These are phyloP conservation scores for Quercus aquifolioides DNA, from an alignment of 306 rosid genomes.

Conservation along the genomic window DNA sequence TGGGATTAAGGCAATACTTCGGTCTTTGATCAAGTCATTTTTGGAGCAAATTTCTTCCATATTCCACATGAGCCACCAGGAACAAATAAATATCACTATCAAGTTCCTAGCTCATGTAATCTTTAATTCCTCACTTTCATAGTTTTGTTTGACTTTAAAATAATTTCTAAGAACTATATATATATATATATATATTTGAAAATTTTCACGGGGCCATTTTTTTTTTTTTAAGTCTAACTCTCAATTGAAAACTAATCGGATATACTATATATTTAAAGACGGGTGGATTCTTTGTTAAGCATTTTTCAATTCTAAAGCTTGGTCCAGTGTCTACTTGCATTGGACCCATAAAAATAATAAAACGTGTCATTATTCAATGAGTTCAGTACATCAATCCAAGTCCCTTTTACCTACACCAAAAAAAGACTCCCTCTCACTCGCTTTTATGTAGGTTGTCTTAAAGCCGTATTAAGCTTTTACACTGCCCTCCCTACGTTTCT, in stretches of 20 bases:
- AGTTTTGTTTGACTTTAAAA: background rate
- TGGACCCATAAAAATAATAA: too few relatives aligned
- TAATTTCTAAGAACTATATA: background rate
- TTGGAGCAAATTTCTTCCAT: background rate
- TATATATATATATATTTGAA: background rate
- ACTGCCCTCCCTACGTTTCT: too few relatives aligned
- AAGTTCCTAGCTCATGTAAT: background rate
- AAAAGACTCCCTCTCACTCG: too few relatives aligned
- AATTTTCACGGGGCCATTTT: background rate
- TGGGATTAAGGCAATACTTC: too few relatives aligned
- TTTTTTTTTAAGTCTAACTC: background rate
- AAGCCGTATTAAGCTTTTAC: too few relatives aligned
- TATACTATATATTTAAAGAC: background rate
- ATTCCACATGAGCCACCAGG: background rate
- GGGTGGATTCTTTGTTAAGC: background rate
- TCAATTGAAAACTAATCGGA: background rate
- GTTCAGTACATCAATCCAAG: too few relatives aligned
- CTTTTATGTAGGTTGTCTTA: too few relatives aligned
- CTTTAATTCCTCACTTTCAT: background rate
- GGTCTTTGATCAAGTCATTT: too few relatives aligned
- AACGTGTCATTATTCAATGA: too few relatives aligned
- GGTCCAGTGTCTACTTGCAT: too few relatives aligned
- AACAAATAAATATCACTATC: background rate
- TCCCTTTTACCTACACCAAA: too few relatives aligned
- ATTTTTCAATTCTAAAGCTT: background rate